phyloP scores from a whole-genome alignment of 768 basidiomycete genomes.

The Kwoniella pini region DNA sequence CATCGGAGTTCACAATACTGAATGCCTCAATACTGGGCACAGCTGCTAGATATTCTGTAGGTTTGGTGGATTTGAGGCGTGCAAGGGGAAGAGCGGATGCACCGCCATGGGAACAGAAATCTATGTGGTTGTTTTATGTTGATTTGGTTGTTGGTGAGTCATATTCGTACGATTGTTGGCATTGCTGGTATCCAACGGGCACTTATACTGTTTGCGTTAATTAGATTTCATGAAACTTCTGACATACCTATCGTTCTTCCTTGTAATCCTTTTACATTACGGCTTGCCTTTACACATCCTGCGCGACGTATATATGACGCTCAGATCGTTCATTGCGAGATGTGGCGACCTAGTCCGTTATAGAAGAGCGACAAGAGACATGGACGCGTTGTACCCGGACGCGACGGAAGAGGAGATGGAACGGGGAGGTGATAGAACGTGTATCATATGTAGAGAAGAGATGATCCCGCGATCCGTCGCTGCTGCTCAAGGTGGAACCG shows the following conservation, averaged over 20 bases:
- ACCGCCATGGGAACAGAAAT: constrained; percentile 95
- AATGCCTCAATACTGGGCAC: constrained; percentile 37
- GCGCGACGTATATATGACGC: constrained; percentile 93
- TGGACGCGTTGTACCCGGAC: constrained; percentile 93
- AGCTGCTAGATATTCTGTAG: constrained; percentile 78
- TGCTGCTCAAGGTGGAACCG: constrained; percentile 4
- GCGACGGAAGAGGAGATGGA: constrained; percentile 82
- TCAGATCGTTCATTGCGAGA: constrained; percentile 84
- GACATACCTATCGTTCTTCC: constrained; percentile 91
- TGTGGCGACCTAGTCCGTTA: constrained; percentile 87
- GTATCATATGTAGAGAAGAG: constrained; percentile 98
- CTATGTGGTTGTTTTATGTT: constrained; percentile 94
- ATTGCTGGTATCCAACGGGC: no score
- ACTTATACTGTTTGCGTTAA: background rate
- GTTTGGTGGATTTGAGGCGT: constrained; percentile 75
- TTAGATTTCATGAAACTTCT: constrained; percentile 89
- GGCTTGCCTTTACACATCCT: constrained; percentile 95
- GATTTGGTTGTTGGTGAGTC: constrained; percentile 81
- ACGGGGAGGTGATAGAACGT: constrained; percentile 81
- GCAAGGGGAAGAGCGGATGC: constrained; percentile 58
- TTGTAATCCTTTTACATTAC: constrained; percentile 88
- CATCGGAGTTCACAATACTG: constrained; percentile 65
- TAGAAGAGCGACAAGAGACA: constrained; percentile 89
- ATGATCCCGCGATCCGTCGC: constrained; percentile 62
- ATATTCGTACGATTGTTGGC: no score